Evolutionary conservation across 352 stramenopile species (phyloP).

Genomic region (Phytophthora cryptogea): DNA sequence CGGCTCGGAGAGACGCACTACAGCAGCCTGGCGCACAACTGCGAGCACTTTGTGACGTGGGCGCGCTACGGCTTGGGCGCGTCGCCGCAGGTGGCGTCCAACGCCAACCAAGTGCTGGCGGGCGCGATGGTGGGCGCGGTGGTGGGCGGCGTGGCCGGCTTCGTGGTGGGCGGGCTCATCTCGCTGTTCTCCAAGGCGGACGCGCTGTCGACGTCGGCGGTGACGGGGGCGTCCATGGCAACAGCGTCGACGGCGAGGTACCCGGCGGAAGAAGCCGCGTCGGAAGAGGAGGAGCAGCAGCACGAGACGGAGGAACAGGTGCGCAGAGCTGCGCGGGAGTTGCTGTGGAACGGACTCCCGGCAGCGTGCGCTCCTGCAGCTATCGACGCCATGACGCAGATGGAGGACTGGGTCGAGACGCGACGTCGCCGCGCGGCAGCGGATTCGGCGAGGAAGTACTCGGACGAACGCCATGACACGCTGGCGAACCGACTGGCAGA

Average conservation of each 20-base stretch:
- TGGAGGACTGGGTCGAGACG: slow-evolving; percentile 57
- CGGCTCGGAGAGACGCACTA: slow-evolving; percentile 62
- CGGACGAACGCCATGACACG: slow-evolving; percentile 49
- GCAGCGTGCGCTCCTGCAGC: slow-evolving; percentile 30
- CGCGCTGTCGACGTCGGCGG: slow-evolving; percentile 49
- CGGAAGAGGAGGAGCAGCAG: slow-evolving; percentile 12
- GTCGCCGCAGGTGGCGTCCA: slow-evolving; percentile 61
- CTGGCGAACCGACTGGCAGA: slow-evolving; percentile 58
- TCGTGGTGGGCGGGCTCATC: slow-evolving; percentile 61
- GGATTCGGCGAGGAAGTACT: slow-evolving; percentile 49
- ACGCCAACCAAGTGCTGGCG: slow-evolving; percentile 64
- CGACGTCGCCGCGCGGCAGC: slow-evolving; percentile 36
- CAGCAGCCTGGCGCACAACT: slow-evolving; percentile 62
- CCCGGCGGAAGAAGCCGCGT: slow-evolving; percentile 11
- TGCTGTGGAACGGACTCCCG: slow-evolving; percentile 49
- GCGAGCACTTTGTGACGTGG: slow-evolving; percentile 83
- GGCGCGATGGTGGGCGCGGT: slow-evolving; percentile 63
- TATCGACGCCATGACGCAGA: slow-evolving; percentile 42
- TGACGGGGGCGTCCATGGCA: slow-evolving; percentile 3
- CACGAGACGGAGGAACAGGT: slow-evolving; percentile 25
- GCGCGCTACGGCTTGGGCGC: slow-evolving; percentile 57
- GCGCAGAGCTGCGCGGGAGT: slow-evolving; percentile 35
- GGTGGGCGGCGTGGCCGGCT: slow-evolving; percentile 59
- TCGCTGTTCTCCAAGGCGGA: slow-evolving; percentile 69
- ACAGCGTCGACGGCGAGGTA: slow-evolving; percentile 1